Base-by-base conservation (phyloP, 2,329 filamentous ascomycete species). In the Blumeria graminis region DNA sequence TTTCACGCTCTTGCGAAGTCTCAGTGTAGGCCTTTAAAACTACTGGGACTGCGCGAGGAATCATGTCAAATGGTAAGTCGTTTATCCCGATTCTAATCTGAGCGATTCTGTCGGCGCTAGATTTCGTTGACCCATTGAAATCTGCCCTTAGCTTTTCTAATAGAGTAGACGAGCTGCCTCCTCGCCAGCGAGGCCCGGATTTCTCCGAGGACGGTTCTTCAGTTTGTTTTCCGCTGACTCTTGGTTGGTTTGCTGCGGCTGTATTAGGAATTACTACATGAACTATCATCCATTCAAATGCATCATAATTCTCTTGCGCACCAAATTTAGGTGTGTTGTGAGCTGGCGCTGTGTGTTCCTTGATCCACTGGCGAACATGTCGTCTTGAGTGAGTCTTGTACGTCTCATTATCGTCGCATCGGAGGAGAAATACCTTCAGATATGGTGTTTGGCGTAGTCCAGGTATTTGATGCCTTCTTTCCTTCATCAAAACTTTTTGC, bases 391-490 rank as follows among this genome's bases (percentile, higher is more conserved):
- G 79, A 1, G 78, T 73, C 69, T 94, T 96, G 74, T 98, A 98
- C 8, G 80, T 80, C 52, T 98, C 93, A 64, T 88, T 94, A 66
- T 98, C 92, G 70, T 96, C 92, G 70, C 92, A 96, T 65, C 89
- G 79, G 56, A 98, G 76, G 1, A 98, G 72, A 57, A 89, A 83
- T 6, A 98, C 72, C 68, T 94, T 96, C 58, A 98, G 74, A 68
- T 98, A 98, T 0, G 93, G 88, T 0, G 90, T 96, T 60, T 86
- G 85, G 41, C 90, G 82, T 57, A 98, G 71, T 3, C 92, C 93
- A 0, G 92, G 92, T 56, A 98, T 96, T 67, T 98, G 92, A 67
- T 98, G 92, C 54, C 92, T 77, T 52, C 90, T 78, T 60, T 78
- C 75, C 61, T 76, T 76, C 36, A 71, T 61, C 16, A 65, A 62